Evolutionary conservation across 2,329 filamentous ascomycete species (phyloP).

Genomic region (Phyllosticta citriasiana): DNA sequence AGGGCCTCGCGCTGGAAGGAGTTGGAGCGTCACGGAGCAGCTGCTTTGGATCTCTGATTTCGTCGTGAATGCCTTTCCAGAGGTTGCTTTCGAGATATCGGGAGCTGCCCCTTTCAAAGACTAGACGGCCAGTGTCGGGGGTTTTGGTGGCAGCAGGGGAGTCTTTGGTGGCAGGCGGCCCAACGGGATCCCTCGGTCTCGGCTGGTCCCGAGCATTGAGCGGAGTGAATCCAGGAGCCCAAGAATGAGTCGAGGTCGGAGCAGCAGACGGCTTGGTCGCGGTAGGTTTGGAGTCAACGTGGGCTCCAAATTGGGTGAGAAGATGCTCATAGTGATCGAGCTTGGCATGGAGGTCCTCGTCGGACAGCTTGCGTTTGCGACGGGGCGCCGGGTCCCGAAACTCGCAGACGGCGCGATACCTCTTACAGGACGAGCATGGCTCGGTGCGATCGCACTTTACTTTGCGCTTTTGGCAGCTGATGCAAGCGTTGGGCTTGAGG

Average conservation of each 20-base stretch:
- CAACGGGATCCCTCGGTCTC: background rate
- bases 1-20: constrained; percentile 16
- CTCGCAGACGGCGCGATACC: constrained; percentile 21
- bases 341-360: constrained; percentile 18
- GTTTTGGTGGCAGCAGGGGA: background rate
- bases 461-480: constrained; percentile 25
- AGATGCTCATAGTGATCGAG: constrained; percentile 23
- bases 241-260: background rate
- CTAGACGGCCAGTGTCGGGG: constrained; percentile 16
- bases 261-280: background rate
- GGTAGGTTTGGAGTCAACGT: constrained; percentile 14
- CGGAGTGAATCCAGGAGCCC: constrained; percentile 6
- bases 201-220: constrained; percentile 6
- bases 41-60: constrained; percentile 21
- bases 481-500: constrained; percentile 24
- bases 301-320: constrained; percentile 20
- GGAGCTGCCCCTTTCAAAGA: constrained; percentile 20
- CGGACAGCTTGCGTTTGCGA: constrained; percentile 17
- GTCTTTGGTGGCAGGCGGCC: background rate
- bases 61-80: constrained; percentile 22
- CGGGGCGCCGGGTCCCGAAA: constrained; percentile 25
- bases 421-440: constrained; percentile 23
- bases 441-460: constrained; percentile 24
- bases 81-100: constrained; percentile 24
- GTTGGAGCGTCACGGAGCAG: constrained; percentile 20